These are phyloP conservation scores for Fusarium longipes DNA, from an alignment of 2,329 filamentous ascomycete genomes.

Conservation along the genomic window DNA sequence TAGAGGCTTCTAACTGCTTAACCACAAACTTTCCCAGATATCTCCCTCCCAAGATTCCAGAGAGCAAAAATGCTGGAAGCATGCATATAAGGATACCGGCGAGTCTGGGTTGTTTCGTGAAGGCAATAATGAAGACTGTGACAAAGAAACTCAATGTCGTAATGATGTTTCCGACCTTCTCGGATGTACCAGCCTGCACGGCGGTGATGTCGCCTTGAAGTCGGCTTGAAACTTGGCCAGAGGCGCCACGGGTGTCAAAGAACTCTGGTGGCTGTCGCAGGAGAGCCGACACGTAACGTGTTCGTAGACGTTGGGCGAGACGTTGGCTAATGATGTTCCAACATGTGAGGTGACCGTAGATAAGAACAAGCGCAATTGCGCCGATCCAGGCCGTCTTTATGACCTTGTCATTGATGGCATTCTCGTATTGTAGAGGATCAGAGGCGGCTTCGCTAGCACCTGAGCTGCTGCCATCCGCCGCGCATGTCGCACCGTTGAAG, in stretches of 20 bases:
- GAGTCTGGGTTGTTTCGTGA: conserved; percentile 70
- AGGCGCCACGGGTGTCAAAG: conserved; percentile 67
- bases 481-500: conserved; percentile 67
- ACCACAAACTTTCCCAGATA: conserved; percentile 64
- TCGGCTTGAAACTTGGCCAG: conserved; percentile 72
- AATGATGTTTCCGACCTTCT: conserved; percentile 75
- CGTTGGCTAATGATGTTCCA: conserved; percentile 73
- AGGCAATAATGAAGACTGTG: conserved; percentile 73
- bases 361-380: conserved; percentile 69
- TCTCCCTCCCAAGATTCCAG: conserved; percentile 66
- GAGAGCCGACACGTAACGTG: conserved; percentile 67
- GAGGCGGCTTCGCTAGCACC: conserved; percentile 27
- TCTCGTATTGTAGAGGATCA: conserved; percentile 51
- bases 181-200: conserved; percentile 75
- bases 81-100: conserved; percentile 72
- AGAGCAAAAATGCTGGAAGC: conserved; percentile 70
- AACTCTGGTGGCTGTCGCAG: conserved; percentile 71
- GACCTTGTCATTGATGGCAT: conserved; percentile 65
- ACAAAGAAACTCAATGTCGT: conserved; percentile 73
- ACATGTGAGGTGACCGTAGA: conserved; percentile 72
- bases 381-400: conserved; percentile 69
- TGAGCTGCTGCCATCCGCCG: conserved; percentile 35
- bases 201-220: conserved; percentile 74
- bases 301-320: conserved; percentile 70
- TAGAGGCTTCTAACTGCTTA: conserved; percentile 57